Evolutionary conservation across 441 rosid genomes (phyloP), one percentile per base, ranked within the genome.

Genomic region (Pelargonium exstipulatum): DNA sequence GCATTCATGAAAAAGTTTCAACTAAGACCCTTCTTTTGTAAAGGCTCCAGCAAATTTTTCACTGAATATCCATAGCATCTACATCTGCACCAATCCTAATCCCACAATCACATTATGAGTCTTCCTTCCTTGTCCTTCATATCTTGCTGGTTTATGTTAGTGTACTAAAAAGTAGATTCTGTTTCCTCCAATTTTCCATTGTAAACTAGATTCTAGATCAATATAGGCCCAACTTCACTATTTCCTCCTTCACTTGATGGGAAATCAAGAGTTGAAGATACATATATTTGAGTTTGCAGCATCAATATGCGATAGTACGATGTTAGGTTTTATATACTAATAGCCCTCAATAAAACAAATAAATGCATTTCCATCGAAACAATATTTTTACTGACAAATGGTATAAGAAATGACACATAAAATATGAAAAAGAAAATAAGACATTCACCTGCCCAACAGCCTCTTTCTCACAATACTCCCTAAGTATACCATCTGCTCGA

Each of bases 401-500:
- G 57, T 16, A 49, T n/a, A 49, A 4, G 12, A 49, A 16, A 17
- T 14, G 22, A 53, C 60, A 53, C 0, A 53, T 13, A 18, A 53
- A 53, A 5, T 18, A 16, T 57, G 62, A 24, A 57, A 57, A 57
- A 53, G 9, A 12, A 57, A 24, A 17, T 45, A 48, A 3, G 35
- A 22, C 48, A 26, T 55, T 62, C 84, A 92, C 99, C 97, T 95
- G 98, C 57, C 99, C 99, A 62, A 85, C 71, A 73, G 99, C 99
- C 80, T 90, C 99, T 84, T 79, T 86, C 76, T 92, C 98, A 79
- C 84, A 80, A 79, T 92, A 92, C 73, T 90, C 92, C 73, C 94
- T 81, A 67, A 95, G 87, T 63, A 95, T 69, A 77, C 95, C 83
- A 80, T 95, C 92, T 16, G 87, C 84, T 76, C 76, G 90, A 79